Percentiles rank a stretch among this genome's conserved stretches.
Evolutionary conservation across 768 basidiomycete species (phyloP).

Genomic region (Phanerochaete sordida): DNA sequence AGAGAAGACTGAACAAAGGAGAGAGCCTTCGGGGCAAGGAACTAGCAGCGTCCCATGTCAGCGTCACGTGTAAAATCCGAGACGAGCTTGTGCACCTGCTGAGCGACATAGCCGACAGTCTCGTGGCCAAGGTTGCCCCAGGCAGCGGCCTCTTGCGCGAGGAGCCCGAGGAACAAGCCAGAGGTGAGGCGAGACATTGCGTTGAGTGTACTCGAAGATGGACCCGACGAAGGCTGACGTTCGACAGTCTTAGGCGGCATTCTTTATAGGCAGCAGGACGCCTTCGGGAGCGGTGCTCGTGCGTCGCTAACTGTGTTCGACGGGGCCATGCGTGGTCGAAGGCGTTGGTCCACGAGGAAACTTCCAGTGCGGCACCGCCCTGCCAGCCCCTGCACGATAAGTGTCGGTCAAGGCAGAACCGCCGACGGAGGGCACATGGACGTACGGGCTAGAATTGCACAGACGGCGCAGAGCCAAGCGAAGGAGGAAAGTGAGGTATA

Average conservation of each 20-base stretch:
- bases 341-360: background rate
- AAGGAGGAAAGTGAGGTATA: background rate
- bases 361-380: background rate
- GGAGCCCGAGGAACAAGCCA: background rate
- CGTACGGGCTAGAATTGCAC: background rate
- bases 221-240: background rate
- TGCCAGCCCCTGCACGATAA: background rate
- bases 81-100: background rate
- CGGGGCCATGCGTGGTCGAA: background rate
- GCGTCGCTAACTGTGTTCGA: background rate
- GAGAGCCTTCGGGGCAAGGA: conserved; percentile 45
- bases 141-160: conserved; percentile 12
- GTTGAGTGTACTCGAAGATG: background rate
- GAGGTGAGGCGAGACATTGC: background rate
- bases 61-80: conserved; percentile 9
- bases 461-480: background rate
- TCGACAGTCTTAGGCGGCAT: background rate
- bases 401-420: background rate
- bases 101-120: conserved; percentile 21
- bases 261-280: background rate
- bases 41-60: conserved; percentile 28
- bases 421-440: background rate
- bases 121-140: conserved; percentile 26
- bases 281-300: background rate
- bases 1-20: conserved; percentile 44